Conservation (phyloP, 1,284 basidiomycete species). For the Ustilago esculenta region DNA sequence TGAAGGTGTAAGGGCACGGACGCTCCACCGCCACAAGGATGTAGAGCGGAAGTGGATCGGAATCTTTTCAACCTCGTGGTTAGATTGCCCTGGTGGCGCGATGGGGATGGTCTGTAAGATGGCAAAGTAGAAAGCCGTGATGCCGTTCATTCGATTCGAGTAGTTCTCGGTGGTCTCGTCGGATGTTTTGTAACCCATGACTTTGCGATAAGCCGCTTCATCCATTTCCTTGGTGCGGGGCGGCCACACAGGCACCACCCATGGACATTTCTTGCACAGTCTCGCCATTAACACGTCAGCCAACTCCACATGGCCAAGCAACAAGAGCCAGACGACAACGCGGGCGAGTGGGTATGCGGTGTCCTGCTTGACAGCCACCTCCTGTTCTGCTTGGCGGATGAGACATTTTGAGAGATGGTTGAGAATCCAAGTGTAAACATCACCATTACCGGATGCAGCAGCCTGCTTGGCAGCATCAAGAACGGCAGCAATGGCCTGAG, state of each 20-base stretch:
- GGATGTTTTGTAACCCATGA: constrained; percentile 74
- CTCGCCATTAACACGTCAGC: constrained; percentile 83
- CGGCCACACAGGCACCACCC: constrained; percentile 70
- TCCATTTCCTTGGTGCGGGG: constrained; percentile 41
- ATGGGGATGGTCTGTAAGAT: constrained; percentile 72
- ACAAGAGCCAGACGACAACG: constrained; percentile 77
- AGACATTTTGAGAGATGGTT: constrained; percentile 88
- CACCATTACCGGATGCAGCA: constrained; percentile 60
- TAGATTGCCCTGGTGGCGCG: constrained; percentile 13
- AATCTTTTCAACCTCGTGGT: constrained; percentile 22
- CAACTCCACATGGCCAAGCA: constrained; percentile 73
- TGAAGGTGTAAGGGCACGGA: constrained; percentile 53
- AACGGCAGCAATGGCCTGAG: constrained; percentile 74
- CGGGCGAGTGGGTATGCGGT: constrained; percentile 84
- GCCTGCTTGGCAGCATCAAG: constrained; percentile 67
- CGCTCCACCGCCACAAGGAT: constrained; percentile 61
- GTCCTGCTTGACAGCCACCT: constrained; percentile 87
- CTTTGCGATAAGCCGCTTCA: constrained; percentile 74
- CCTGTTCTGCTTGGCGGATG: constrained; percentile 90
- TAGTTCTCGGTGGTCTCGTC: constrained; percentile 74
- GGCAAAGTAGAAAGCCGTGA: constrained; percentile 87
- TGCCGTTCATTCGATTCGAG: constrained; percentile 79
- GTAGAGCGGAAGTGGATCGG: constrained; percentile 49
- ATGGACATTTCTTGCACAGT: constrained; percentile 80
- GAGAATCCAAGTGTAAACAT: constrained; percentile 78